Conservation (phyloP, 169 alveolate species). For the Neospora caninum region DNA sequence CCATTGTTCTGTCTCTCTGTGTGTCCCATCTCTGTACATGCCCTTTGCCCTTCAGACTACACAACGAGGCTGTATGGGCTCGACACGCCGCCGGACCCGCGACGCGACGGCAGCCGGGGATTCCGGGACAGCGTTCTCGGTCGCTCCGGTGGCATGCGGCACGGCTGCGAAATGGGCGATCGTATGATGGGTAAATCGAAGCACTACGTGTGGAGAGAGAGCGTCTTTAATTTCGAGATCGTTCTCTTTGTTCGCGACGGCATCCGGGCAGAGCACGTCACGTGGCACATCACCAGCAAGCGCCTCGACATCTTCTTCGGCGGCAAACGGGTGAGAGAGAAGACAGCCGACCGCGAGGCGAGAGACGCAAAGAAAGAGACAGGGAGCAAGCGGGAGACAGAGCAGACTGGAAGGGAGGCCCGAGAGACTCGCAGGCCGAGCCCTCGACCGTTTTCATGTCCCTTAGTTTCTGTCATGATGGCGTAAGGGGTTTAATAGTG, state of each 20-base stretch:
- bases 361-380: neutral
- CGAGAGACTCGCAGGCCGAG: no score
- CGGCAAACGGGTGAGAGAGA: neutral
- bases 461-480: no score
- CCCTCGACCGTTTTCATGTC: no score
- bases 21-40: neutral
- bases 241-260: constrained; percentile 1
- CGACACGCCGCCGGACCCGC: neutral
- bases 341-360: no score
- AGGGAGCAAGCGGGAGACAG: neutral
- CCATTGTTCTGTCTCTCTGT: neutral
- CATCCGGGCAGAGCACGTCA: constrained; percentile 8
- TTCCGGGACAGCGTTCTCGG: neutral
- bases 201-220: constrained; percentile 32
- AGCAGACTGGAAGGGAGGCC: no score
- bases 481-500: no score
- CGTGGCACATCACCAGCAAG: constrained; percentile 18
- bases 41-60: neutral
- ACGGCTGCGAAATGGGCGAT: constrained; percentile 30
- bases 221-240: neutral
- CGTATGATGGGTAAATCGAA: neutral
- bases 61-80: neutral
- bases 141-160: constrained; percentile 3
- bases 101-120: constrained; percentile 6
- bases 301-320: neutral